phyloP scores from a whole-genome alignment of 495 filamentous ascomycete species.

The Sordaria brevicollis region DNA sequence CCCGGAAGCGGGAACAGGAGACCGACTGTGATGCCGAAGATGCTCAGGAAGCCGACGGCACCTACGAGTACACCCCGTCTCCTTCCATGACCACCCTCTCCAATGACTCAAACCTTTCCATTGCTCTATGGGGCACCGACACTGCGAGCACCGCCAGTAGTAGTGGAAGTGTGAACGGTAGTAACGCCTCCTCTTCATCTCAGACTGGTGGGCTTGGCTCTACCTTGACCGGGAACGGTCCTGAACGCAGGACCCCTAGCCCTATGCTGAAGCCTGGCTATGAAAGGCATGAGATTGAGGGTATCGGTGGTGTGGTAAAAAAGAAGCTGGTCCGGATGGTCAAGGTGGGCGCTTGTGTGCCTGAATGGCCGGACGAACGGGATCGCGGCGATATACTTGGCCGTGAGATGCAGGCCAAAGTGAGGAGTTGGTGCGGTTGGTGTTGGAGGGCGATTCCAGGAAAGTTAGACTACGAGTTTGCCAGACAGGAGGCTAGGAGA shows the following conservation, averaged over 20 bases:
- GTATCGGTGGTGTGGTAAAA: constrained; percentile 76
- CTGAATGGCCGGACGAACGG: constrained; percentile 71
- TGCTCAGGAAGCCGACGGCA: constrained; percentile 23
- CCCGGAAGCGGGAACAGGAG: constrained; percentile 64
- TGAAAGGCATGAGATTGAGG: constrained; percentile 73
- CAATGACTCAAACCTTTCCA: not conserved
- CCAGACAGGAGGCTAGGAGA: not conserved
- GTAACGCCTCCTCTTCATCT: not conserved
- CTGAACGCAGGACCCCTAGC: constrained; percentile 25
- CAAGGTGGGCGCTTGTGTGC: constrained; percentile 68
- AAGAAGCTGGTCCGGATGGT: constrained; percentile 68
- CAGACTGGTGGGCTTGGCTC: not conserved
- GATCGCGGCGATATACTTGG: constrained; percentile 42
- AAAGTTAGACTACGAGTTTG: constrained; percentile 22
- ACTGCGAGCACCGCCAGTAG: not conserved
- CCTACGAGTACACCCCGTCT: not conserved
- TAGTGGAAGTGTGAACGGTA: not conserved
- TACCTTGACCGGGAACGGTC: constrained; percentile 3
- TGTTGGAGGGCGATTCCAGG: constrained; percentile 49
- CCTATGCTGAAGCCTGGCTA: constrained; percentile 53
- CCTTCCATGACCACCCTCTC: not conserved
- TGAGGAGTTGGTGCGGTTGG: constrained; percentile 59
- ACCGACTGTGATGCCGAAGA: constrained; percentile 68
- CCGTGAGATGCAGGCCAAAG: constrained; percentile 43
- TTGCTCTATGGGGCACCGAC: not conserved